Percentiles rank a stretch among this genome's conserved stretches.
phyloP scores from a whole-genome alignment of 2,329 filamentous ascomycete species.

The Fusarium sp. region DNA sequence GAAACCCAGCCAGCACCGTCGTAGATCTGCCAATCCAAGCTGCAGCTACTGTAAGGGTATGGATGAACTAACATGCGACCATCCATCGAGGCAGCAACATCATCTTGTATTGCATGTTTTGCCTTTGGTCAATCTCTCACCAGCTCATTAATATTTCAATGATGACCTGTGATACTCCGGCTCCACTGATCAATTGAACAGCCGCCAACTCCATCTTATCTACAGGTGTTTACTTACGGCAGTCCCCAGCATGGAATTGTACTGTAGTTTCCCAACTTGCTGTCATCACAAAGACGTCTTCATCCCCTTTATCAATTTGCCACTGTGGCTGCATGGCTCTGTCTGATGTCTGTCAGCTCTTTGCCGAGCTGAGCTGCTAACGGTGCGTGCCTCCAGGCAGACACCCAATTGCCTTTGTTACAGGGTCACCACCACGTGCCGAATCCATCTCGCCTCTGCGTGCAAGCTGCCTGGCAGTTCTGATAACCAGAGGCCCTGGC shows the following conservation, averaged over 20 bases:
- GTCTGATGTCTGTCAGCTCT: constrained; percentile 11
- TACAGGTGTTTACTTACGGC: not conserved
- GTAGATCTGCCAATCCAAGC: constrained; percentile 36
- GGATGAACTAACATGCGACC: not conserved
- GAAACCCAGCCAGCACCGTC: constrained; percentile 8
- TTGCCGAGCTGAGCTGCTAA: constrained; percentile 32
- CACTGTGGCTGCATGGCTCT: constrained; percentile 25
- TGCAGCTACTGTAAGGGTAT: not conserved
- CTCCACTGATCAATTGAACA: not conserved
- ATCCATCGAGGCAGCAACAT: not conserved
- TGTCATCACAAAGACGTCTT: constrained; percentile 1
- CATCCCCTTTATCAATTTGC: constrained; percentile 16
- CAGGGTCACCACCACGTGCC: constrained; percentile 25
- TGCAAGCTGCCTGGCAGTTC: constrained; percentile 21
- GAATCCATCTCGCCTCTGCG: constrained; percentile 10
- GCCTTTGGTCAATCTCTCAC: not conserved
- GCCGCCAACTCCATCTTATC: not conserved
- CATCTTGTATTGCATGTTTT: not conserved
- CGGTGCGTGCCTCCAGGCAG: constrained; percentile 7
- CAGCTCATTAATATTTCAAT: too few relatives aligned
- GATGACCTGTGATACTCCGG: too few relatives aligned
- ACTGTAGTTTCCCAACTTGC: not conserved
- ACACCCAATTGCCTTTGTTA: constrained; percentile 30
- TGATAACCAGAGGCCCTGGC: constrained; percentile 14
- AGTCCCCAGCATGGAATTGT: too few relatives aligned